Conservation (phyloP, 1,139 yeast genomes). For the Spencermartinsiella ligniputridi region DNA sequence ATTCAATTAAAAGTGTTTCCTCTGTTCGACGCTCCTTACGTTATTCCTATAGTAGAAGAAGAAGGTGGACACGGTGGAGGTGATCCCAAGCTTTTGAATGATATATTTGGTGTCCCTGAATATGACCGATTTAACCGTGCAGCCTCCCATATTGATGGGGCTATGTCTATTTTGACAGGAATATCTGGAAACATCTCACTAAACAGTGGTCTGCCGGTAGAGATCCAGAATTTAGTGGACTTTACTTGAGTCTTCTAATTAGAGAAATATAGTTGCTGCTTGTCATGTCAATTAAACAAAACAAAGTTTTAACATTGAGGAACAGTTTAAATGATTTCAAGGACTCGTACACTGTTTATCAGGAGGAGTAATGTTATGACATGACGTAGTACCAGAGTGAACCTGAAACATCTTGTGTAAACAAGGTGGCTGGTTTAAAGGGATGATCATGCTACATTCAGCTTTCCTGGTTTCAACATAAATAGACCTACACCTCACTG, state of each 20-base stretch:
- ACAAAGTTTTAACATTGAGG: too few relatives aligned
- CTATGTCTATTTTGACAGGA: slow-evolving; percentile 17
- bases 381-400: too few relatives aligned
- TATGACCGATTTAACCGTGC: slow-evolving; percentile 17
- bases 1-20: slow-evolving; percentile 15
- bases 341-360: too few relatives aligned
- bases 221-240: slow-evolving; percentile 13
- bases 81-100: slow-evolving; percentile 16
- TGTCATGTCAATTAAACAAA: too few relatives aligned
- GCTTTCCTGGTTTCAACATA: not conserved
- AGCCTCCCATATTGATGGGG: slow-evolving; percentile 18
- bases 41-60: slow-evolving; percentile 9
- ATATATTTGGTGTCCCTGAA: slow-evolving; percentile 16
- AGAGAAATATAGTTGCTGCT: too few relatives aligned
- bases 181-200: slow-evolving; percentile 17
- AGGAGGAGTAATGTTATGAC: too few relatives aligned
- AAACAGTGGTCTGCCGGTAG: slow-evolving; percentile 16
- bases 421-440: too few relatives aligned
- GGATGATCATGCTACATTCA: not conserved
- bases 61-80: slow-evolving; percentile 21
- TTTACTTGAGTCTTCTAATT: too few relatives aligned
- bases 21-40: slow-evolving; percentile 14
- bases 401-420: too few relatives aligned
- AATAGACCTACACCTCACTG: not conserved
- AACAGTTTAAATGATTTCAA: too few relatives aligned